Evolutionary conservation across 148 eudicot genomes (phyloP).

Genomic region (Oxyria digyna): DNA sequence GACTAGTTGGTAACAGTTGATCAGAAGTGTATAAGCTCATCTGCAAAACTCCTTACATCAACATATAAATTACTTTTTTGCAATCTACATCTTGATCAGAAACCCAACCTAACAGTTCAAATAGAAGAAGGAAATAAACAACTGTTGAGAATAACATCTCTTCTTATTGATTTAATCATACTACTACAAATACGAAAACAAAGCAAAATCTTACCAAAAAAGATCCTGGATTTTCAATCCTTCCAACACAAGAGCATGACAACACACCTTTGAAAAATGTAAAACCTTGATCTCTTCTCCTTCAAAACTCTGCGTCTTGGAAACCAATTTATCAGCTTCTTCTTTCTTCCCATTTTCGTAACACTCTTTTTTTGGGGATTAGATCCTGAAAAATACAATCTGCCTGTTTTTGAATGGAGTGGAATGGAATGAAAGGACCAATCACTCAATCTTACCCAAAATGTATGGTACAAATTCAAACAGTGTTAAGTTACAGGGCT

Average conservation of each 20-base stretch:
- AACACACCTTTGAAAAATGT: slow-evolving; percentile 35
- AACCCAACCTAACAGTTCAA: too few species aligned
- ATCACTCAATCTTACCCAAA: too few species aligned
- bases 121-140: too few species aligned
- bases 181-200: neutral
- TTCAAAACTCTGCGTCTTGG: slow-evolving; percentile 19
- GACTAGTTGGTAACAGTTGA: too few species aligned
- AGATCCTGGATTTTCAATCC: slow-evolving; percentile 2
- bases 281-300: slow-evolving; percentile 33
- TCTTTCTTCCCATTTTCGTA: neutral
- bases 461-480: neutral
- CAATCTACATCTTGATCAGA: too few species aligned
- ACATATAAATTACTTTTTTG: too few species aligned
- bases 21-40: too few species aligned
- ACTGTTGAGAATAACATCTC: too few species aligned
- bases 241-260: slow-evolving; percentile 43
- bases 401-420: neutral
- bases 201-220: neutral
- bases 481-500: neutral
- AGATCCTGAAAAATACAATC: neutral
- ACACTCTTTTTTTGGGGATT: neutral
- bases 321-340: neutral
- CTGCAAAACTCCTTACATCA: too few species aligned
- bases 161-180: too few species aligned
- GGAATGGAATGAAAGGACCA: neutral